Evolutionary conservation across 306 rosid genomes (phyloP), one percentile per base, ranked within the genome.

Genomic region (Vigna reflexopilosa): DNA sequence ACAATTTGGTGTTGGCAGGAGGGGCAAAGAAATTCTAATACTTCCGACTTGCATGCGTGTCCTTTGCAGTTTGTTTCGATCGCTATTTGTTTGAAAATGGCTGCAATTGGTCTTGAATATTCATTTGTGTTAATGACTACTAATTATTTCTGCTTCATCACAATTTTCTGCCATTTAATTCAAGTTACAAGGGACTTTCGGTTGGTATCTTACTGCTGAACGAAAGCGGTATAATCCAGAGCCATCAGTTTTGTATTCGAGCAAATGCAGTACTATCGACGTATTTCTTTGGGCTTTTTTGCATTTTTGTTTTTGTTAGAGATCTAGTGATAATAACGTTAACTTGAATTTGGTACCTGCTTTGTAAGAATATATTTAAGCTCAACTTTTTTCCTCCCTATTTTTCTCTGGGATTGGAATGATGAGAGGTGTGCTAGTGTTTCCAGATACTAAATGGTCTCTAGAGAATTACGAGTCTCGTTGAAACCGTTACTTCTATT

Each of bases 61-160:
- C 48, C 57, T 59, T 52, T 52, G 75, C 79, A 34, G 73, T 68
- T 73, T 51, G 22, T 20, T 69, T 64, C 45, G 50, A 70, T 24
- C 42, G 36, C 63, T 52, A 73, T 63, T 13, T 48, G 79, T 70
- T 56, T 75, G 57, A 61, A 79, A 80, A 62, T 77, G 77, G 80
- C 70, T 82, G 83, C 84, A 56, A 57, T 75, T 2, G 28, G 49
- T 67, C 73, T 69, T 75, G 79, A 78, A 75, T 22, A 51, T 72
- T 17, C 57, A 45, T 55, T 15, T 57, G 42, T 80, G 38, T 36
- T 78, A 74, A 81, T 74, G 67, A 68, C 81, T 28, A 10, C 45
- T 74, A 16, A 3, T 48, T 67, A 48, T 71, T 63, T 55, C 59
- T 72, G 62, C 61, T 42, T 17, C 22, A 44, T 42, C 12, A 22